Percentiles rank a stretch among this genome's conserved stretches.
Conservation (phyloP, 176 grass and related monocot genomes). For the Aegilops tauschii region DNA sequence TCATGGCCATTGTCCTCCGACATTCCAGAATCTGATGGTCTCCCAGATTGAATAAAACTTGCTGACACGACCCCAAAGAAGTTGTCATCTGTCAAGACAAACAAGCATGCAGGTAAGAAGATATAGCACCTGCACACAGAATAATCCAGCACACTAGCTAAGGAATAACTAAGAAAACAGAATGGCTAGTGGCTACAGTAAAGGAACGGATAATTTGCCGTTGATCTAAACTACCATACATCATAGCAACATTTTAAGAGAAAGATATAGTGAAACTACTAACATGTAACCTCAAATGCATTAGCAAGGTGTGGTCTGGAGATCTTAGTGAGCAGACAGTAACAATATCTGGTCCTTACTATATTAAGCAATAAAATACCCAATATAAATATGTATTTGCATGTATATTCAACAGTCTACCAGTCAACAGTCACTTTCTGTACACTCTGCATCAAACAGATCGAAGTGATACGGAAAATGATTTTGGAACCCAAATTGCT, state of each 20-base stretch:
- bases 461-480: background rate
- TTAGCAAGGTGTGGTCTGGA: background rate
- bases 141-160: background rate
- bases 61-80: conserved; percentile 88
- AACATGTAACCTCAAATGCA: conserved; percentile 3
- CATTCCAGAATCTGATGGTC: conserved; percentile 72
- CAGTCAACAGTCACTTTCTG: background rate
- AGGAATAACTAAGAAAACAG: conserved; percentile 6
- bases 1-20: conserved; percentile 74
- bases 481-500: background rate
- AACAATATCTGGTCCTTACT: background rate
- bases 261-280: background rate
- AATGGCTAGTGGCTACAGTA: conserved; percentile 5
- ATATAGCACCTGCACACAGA: background rate
- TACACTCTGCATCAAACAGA: background rate
- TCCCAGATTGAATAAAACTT: conserved; percentile 73
- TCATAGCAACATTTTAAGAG: background rate
- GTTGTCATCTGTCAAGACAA: conserved; percentile 69
- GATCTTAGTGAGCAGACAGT: background rate
- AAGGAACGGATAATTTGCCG: background rate
- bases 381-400: conserved; percentile 3
- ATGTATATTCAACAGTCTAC: background rate
- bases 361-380: background rate
- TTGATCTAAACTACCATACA: conserved; percentile 1
- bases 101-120: conserved; percentile 21